Base-by-base conservation (phyloP, 2,329 filamentous ascomycete species). In the Madurella mycetomatis region DNA sequence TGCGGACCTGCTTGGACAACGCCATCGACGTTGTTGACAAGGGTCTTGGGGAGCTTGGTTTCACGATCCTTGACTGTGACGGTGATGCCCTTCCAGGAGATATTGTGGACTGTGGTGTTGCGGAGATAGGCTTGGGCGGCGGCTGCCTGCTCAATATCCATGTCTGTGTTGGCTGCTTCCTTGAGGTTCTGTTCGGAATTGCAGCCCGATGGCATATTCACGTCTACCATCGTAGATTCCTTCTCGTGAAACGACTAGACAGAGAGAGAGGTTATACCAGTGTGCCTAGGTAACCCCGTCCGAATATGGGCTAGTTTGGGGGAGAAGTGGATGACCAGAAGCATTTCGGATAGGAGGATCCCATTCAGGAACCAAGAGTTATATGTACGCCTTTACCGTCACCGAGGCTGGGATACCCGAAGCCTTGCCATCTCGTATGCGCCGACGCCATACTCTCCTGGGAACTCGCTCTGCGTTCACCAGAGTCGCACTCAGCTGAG, bases 61-160 rank as follows among this genome's bases (percentile, higher is more conserved):
- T 82, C 75, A 5, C 92, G 76, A 68, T 92, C 87, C 63, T 88
- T 88, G 60, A 92, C 87, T 0, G 79, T 84, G 46, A 92, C 88
- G 0, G 78, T 84, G 48, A 91, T 73, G 51, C 78, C 74, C 45
- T 76, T 73, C 87, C 88, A 92, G 3, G 81, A 76, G 60, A 90
- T 82, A 62, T 71, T 82, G 30, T 77, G 73, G 41, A 92, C 82
- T 0, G 79, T 79, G 15, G 79, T 78, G 70, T 91, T 91, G 43
- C 73, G 71, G 18, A 87, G 71, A 60, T 85, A 79, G 44, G 76
- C 75, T 43, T 73, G 69, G 17, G 66, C 64, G n/a, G 65, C 63
- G 46, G 59, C 51, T 9, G 55, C 31, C 50, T 62, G 58, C 50
- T 73, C 70, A n/a, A 68, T 18, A 47, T 70, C 67, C 12, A 58